Evolutionary conservation across 2,329 filamentous ascomycete species (phyloP).

Genomic region (Lizonia empirigonia): DNA sequence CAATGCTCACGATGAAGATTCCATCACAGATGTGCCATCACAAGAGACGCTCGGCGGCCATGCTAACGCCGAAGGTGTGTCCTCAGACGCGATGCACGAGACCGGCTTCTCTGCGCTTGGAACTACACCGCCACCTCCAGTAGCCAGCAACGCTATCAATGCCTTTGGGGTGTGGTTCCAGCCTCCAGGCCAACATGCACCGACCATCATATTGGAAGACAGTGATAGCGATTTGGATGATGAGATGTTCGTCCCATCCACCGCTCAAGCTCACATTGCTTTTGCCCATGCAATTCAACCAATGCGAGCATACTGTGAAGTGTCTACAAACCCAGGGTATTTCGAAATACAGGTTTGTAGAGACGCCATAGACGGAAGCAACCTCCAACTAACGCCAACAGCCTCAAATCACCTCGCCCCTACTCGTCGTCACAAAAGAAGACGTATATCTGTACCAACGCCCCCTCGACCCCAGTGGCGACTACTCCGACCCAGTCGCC

Average conservation of each 20-base stretch:
- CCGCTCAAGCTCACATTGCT: background rate
- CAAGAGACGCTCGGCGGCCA: too few relatives aligned
- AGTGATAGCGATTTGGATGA: constrained; percentile 7
- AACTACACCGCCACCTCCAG: background rate
- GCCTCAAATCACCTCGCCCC: constrained; percentile 31
- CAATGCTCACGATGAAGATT: too few relatives aligned
- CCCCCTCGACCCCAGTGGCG: constrained; percentile 15
- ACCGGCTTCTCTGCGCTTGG: too few relatives aligned
- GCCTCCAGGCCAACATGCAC: background rate
- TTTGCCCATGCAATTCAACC: background rate
- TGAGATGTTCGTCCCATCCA: constrained; percentile 2
- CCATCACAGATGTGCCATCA: background rate
- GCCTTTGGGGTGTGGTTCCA: constrained; percentile 15
- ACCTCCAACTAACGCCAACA: background rate
- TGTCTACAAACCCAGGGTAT: constrained; percentile 1
- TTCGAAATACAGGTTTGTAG: constrained; percentile 3
- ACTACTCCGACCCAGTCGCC: constrained; percentile 30
- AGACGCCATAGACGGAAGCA: too few relatives aligned
- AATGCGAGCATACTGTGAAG: constrained; percentile 11
- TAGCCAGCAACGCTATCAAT: constrained; percentile 3
- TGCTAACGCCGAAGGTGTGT: too few relatives aligned
- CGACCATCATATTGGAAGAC: background rate
- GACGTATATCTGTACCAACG: constrained; percentile 54
- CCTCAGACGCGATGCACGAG: too few relatives aligned
- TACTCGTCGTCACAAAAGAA: constrained; percentile 51